A percentile compares a stretch with the other conserved stretches of the same genome.
Evolutionary conservation across 2,329 filamentous ascomycete genomes (phyloP).

Genomic region (Aspergillus sp.): DNA sequence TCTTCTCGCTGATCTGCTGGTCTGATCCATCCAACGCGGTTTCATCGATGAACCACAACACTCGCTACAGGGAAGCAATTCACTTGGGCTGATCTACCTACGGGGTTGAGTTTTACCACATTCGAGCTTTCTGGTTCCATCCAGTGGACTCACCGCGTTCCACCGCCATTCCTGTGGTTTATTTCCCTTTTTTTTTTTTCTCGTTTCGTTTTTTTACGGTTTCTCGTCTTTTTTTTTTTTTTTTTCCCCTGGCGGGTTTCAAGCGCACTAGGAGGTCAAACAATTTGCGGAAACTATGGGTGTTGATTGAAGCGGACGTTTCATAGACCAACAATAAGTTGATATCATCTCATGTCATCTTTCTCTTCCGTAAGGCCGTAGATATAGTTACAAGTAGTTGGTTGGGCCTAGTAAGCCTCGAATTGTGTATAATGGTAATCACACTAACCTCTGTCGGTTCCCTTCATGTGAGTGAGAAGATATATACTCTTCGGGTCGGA

Average conservation of each 20-base stretch:
- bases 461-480: too few relatives aligned
- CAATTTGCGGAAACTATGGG: conserved; percentile 10
- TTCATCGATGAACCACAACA: neutral
- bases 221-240: conserved; percentile 7
- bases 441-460: too few relatives aligned
- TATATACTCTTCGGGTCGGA: too few relatives aligned
- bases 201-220: neutral
- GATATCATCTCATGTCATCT: conserved; percentile 1
- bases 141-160: conserved; percentile 10
- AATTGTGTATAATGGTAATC: neutral
- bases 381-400: neutral
- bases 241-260: conserved; percentile 9
- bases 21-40: conserved; percentile 19
- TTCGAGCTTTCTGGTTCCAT: conserved; percentile 5
- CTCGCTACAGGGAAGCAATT: conserved; percentile 2
- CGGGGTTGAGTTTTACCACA: neutral
- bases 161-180: neutral
- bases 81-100: conserved; percentile 6
- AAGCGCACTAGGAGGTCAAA: conserved; percentile 10
- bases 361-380: neutral
- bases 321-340: conserved; percentile 22
- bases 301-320: conserved; percentile 19
- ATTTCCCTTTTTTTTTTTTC: conserved; percentile 3
- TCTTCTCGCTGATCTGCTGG: conserved; percentile 22
- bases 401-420: neutral